Base-by-base conservation (phyloP, 2,329 filamentous ascomycete genomes). In the Lachnellula cervina region DNA sequence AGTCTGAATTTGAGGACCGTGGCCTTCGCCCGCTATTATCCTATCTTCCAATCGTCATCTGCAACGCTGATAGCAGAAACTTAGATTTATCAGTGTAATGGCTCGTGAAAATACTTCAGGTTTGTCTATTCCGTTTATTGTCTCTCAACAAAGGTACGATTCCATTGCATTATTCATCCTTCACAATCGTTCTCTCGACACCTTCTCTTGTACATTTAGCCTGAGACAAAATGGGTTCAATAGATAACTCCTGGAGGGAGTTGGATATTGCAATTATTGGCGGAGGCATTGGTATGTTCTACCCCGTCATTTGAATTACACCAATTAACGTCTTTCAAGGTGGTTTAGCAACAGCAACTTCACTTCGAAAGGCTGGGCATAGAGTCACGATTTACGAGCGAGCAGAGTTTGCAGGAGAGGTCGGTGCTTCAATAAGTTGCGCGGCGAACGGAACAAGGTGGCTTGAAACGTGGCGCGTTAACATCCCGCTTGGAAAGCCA, bases 371-470 rank as follows among this genome's bases (percentile, higher is more conserved):
- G 23, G 74, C 76, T 13, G 80, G 80, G 49, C 79, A 82, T 65
- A 68, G 71, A 4, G 78, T 82, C 2, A 86, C 81, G 19, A 79
- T 89, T 59, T 88, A 88, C 65, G 86, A 87, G 66, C 79, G 80
- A 40, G 76, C 78, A 34, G 82, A 88, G 67, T 88, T 83, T 61
- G 83, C 78, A 0, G 83, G 84, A 14, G 86, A 89, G 66, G 84
- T 86, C 0, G 86, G 86, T 13, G 83, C 83, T 0, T 86, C 84
- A 0, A 78, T 87, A 0, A 84, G 80, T 0, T 88, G 84, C 63
- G 86, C 86, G 1, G 84, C 86, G 11, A 89, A 89, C 63, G 86
- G 85, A 9, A 86, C 84, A 1, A 76, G 82, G 47, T 89, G 84
- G 84, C 72, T 89, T 8, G 79, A 86, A 58, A 82, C 86, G 67